A percentile compares a stretch with the other conserved stretches of the same genome.
Evolutionary conservation across 352 stramenopile genomes (phyloP).

Genomic region (Pythium sp.): DNA sequence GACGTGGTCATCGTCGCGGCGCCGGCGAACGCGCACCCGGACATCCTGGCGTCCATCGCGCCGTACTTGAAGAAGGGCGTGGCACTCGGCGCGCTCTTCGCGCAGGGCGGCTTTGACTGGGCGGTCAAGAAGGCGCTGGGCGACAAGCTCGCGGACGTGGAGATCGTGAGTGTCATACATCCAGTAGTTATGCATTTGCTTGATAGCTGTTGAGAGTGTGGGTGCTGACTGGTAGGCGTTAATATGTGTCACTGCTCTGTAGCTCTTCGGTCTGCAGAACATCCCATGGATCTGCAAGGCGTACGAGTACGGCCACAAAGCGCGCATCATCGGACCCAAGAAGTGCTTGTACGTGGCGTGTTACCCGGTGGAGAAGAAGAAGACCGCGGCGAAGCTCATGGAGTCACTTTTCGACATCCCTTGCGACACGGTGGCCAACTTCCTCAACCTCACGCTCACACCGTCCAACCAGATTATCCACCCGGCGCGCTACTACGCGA

Average conservation of each 20-base stretch:
- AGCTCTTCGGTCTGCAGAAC: constrained; percentile 92
- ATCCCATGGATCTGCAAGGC: constrained; percentile 94
- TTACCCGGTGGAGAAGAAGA: constrained; percentile 87
- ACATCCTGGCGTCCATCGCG: constrained; percentile 72
- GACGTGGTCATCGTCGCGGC: constrained; percentile 90
- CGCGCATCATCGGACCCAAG: constrained; percentile 89
- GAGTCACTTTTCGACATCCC: constrained; percentile 91
- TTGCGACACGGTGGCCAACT: constrained; percentile 89
- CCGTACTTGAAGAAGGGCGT: constrained; percentile 86
- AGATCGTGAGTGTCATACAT: constrained; percentile 37
- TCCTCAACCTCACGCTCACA: constrained; percentile 92
- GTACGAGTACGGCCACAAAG: constrained; percentile 86
- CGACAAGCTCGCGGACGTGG: constrained; percentile 48
- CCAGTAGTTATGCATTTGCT: too few relatives aligned
- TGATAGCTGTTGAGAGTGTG: constrained; percentile 18
- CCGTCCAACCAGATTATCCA: constrained; percentile 94
- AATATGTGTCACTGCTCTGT: constrained; percentile 9
- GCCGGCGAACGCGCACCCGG: constrained; percentile 84
- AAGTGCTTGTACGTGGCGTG: constrained; percentile 89
- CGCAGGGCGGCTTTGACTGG: constrained; percentile 92
- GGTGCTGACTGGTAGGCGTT: neutral
- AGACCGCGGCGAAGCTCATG: constrained; percentile 73
- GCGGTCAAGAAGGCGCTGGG: constrained; percentile 87
- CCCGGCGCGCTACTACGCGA: constrained; percentile 89
- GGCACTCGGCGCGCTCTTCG: constrained; percentile 86